These are phyloP conservation scores for Colletotrichum shisoi DNA, from an alignment of 2,329 filamentous ascomycete species.

Conservation along the genomic window DNA sequence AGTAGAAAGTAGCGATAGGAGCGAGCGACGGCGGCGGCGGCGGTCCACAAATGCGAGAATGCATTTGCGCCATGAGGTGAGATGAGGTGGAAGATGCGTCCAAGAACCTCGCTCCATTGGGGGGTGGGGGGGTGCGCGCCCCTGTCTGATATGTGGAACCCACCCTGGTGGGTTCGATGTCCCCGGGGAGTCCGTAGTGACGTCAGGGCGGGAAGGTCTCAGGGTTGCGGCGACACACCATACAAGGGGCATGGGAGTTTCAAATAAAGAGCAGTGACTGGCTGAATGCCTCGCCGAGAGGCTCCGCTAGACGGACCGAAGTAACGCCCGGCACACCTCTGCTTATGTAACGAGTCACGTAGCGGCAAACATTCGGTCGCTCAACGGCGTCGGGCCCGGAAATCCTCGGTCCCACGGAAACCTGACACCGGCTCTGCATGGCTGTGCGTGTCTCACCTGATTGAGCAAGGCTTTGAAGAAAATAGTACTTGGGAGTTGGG, in stretches of 20 bases:
- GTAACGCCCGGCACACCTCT: not conserved
- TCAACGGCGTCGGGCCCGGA: conserved; percentile 25
- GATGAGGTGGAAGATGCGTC: conserved; percentile 18
- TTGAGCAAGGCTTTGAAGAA: conserved; percentile 4
- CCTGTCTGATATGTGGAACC: not conserved
- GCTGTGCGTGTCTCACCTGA: conserved; percentile 25
- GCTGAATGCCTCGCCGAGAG: not conserved
- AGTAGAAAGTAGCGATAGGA: conserved; percentile 6
- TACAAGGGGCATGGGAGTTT: too few relatives aligned
- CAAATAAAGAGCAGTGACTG: not conserved
- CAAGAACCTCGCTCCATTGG: not conserved
- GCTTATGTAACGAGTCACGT: conserved; percentile 10
- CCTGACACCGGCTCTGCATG: conserved; percentile 19
- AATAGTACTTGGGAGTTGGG: not conserved
- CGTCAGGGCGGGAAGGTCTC: conserved; percentile 4
- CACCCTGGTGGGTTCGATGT: not conserved
- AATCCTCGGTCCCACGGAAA: conserved; percentile 23
- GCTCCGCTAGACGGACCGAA: conserved; percentile 33
- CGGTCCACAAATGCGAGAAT: conserved; percentile 32
- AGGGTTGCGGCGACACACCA: not conserved
- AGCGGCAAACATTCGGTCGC: conserved; percentile 16
- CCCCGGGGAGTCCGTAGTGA: conserved; percentile 29
- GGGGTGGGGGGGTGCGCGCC: not conserved
- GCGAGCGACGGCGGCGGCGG: not conserved
- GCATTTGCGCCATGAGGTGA: conserved; percentile 28